Base-by-base conservation (phyloP, 1,284 basidiomycete species). In the Ceratobasidium sp. region DNA sequence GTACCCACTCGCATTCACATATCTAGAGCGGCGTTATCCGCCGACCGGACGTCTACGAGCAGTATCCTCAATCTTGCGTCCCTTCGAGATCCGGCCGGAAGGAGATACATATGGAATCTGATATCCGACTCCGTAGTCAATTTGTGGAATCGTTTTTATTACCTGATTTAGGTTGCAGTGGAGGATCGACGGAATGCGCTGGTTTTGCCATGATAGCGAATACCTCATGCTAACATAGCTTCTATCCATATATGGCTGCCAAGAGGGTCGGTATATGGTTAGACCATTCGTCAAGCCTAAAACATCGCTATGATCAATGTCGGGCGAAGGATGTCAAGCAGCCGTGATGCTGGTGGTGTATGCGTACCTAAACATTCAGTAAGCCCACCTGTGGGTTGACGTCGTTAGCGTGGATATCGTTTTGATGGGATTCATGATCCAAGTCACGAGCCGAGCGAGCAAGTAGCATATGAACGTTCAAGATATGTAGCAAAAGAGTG, bases 11-110 rank as follows among this genome's bases (percentile, higher is more conserved):
- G 39, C 49, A 72, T 53, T 20, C 13, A 15, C 49, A 26, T 66
- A 51, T 66, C 60, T 53, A 18, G 10, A 56, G 13, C 23, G 39
- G n/a, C 44, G 18, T 26, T 66, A 64, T 64, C 51, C 72, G 44
- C 72, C 72, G 72, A 53, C 60, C 72, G 60, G 60, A 53, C 61
- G 66, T 53, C 39, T 44, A 26, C 28, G 4, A 23, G 28, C 18
- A 56, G 28, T 40, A 28, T 75, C 33, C 46, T 46, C 40, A 58
- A 33, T n/a, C 2, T 51, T n/a, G 44, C 12, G 15, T 28, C 71
- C 26, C 44, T 42, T 51, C 46, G 66, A 64, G 72, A 75, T 75
- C 72, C 72, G 72, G 72, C 72, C 72, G 72, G 44, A 49, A 46
- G 66, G 58, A 75, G 72, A 75, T 75, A 75, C 26, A 61, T 55